Base-by-base conservation (phyloP, 495 filamentous ascomycete genomes). In the Rhypophila decipiens region DNA sequence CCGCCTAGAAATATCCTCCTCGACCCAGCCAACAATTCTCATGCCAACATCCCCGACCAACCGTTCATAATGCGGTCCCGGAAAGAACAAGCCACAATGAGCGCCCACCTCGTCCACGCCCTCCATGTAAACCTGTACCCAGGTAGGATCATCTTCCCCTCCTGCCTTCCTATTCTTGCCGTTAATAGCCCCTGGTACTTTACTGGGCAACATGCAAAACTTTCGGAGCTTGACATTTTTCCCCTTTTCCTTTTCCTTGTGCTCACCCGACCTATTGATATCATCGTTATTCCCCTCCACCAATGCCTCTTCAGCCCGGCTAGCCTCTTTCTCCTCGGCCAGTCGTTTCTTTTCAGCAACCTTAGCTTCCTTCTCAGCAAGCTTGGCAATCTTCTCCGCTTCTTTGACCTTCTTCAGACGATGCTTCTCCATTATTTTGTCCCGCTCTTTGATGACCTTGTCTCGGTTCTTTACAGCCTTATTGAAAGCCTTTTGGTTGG, bases 71-170 rank as follows among this genome's bases (percentile, higher is more conserved):
- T 87, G 76, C 27, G 70, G 71, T 0, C 74, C 76, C 0, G 78
- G 68, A 34, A 88, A 79, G 61, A 96, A 96, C 46, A 96, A 67
- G 2, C 86, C 83, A 43, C 86, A 89, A 61, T 96, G 90, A 3
- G 90, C 90, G 7, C 76, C 80, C 3, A 95, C 86, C 57, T 95
- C 86, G 57, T 95, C 88, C 39, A 91, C 83, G 29, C 81, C 80
- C 24, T 82, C 75, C 85, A 96, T 91, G 57, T 77, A 82, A 1
- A 95, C 72, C 27, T 81, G 73, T 3, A 85, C 64, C 90, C 90
- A 95, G 39, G 78, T 76, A n/a, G n/a, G n/a, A n/a, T n/a, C n/a
- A n/a, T n/a, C n/a, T n/a, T n/a, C n/a, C n/a, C n/a, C n/a, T n/a
- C n/a, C n/a, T n/a, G n/a, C n/a, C 24, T 78, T 60, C 59, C 95